A percentile compares a stretch with the other conserved stretches of the same genome.
phyloP scores from a whole-genome alignment of 2,329 filamentous ascomycete species.

The Aspergillus thermomutatus region DNA sequence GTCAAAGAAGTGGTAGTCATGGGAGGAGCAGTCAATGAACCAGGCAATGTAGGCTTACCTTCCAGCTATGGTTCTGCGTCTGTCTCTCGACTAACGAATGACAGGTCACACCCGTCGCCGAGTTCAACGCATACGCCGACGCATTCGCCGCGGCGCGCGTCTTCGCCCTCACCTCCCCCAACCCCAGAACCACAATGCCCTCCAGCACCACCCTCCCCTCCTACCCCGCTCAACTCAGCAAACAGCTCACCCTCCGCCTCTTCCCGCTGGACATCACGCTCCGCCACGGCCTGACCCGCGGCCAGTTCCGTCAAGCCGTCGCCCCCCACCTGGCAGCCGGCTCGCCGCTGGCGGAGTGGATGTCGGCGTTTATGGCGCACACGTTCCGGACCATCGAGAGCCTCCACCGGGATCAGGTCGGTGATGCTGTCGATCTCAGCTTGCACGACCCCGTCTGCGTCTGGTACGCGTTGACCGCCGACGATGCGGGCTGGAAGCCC shows the following conservation, averaged over 20 bases:
- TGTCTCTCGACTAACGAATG: background rate
- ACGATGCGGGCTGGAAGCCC: constrained; percentile 37
- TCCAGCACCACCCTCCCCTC: constrained; percentile 50
- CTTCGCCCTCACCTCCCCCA: constrained; percentile 71
- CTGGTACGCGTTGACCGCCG: constrained; percentile 68
- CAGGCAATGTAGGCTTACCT: constrained; percentile 68
- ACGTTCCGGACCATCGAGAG: constrained; percentile 66
- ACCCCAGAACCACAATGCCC: constrained; percentile 79
- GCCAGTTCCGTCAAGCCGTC: constrained; percentile 57
- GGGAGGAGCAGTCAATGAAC: constrained; percentile 77
- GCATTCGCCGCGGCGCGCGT: constrained; percentile 71
- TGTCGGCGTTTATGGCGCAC: constrained; percentile 66
- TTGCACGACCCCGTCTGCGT: constrained; percentile 76
- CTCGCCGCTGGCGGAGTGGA: constrained; percentile 73
- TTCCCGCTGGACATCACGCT: constrained; percentile 77
- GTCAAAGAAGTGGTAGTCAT: constrained; percentile 92
- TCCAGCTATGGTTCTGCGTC: background rate
- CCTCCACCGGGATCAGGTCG: constrained; percentile 54
- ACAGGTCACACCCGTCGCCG: constrained; percentile 69
- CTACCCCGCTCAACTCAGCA: constrained; percentile 64
- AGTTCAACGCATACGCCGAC: constrained; percentile 96
- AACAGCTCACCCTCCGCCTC: constrained; percentile 63
- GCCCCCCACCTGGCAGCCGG: constrained; percentile 56
- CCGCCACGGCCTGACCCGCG: constrained; percentile 62
- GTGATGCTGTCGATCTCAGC: constrained; percentile 55